Percentiles rank a stretch among this genome's conserved stretches.
Conservation (phyloP, 495 filamentous ascomycete genomes). For the Aeminium ludgeri region DNA sequence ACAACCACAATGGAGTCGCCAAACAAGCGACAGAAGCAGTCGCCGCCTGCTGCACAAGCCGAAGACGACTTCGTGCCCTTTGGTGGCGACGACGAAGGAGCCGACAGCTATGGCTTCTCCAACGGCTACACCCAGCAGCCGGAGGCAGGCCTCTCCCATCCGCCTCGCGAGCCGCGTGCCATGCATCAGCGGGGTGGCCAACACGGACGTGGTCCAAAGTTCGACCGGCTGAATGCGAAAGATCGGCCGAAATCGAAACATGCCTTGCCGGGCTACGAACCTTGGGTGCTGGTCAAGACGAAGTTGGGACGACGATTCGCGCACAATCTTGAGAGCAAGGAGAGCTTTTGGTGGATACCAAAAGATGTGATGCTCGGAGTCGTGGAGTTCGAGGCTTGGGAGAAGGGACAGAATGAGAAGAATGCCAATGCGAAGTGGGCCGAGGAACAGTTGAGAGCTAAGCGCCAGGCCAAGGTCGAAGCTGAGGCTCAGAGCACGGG, state of each 20-base stretch:
- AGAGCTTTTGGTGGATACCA: conserved; percentile 88
- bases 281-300: conserved; percentile 89
- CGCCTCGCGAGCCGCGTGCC: neutral
- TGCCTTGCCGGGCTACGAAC: conserved; percentile 58
- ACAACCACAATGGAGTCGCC: conserved; percentile 12
- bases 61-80: conserved; percentile 9
- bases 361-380: conserved; percentile 67
- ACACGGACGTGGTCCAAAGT: conserved; percentile 4
- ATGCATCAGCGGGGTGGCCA: neutral
- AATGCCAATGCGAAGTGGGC: conserved; percentile 24
- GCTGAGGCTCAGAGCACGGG: conserved; percentile 19
- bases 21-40: conserved; percentile 6
- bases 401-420: conserved; percentile 33
- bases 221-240: conserved; percentile 39
- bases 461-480: conserved; percentile 19
- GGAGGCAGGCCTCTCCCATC: neutral
- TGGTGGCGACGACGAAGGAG: conserved; percentile 1
- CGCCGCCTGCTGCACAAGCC: neutral
- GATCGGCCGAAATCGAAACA: conserved; percentile 74
- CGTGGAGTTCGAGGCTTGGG: conserved; percentile 45
- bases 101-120: conserved; percentile 24
- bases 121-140: conserved; percentile 9
- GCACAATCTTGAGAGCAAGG: conserved; percentile 62
- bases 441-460: conserved; percentile 26
- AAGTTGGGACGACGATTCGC: conserved; percentile 77